These are phyloP conservation scores for Harringtonia lauricola DNA, from an alignment of 2,329 filamentous ascomycete species.

Conservation along the genomic window DNA sequence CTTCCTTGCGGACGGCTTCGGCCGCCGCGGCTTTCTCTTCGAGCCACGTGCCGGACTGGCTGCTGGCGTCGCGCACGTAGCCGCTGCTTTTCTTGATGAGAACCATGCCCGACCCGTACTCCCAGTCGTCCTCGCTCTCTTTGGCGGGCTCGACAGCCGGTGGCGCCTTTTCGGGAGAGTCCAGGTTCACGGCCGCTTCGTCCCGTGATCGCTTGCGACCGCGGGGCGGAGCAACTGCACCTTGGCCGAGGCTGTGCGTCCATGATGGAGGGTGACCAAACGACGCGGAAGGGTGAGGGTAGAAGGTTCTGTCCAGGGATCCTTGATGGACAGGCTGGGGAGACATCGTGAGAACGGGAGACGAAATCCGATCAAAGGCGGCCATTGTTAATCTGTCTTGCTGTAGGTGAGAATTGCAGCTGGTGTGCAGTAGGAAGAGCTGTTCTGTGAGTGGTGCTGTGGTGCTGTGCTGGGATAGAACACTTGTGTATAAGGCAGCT, in stretches of 20 bases:
- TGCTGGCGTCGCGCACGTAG: constrained; percentile 50
- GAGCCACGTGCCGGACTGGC: constrained; percentile 61
- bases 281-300: constrained; percentile 25
- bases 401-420: neutral
- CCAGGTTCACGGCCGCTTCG: constrained; percentile 58
- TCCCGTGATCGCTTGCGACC: constrained; percentile 69
- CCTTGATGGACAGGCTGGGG: constrained; percentile 30
- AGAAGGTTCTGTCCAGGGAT: constrained; percentile 27
- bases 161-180: constrained; percentile 40
- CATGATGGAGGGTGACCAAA: constrained; percentile 23
- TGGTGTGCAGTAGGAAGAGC: no score
- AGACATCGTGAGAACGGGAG: constrained; percentile 36
- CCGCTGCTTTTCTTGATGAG: constrained; percentile 53
- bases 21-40: constrained; percentile 52
- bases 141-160: constrained; percentile 29
- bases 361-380: constrained; percentile 31
- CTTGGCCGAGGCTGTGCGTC: constrained; percentile 17
- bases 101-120: constrained; percentile 63
- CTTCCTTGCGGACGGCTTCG: constrained; percentile 28
- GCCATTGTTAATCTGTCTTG: constrained; percentile 23
- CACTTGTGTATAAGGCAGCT: no score
- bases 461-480: neutral
- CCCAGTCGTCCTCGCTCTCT: constrained; percentile 52
- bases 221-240: constrained; percentile 23
- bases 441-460: neutral